Percentiles rank a stretch among this genome's conserved stretches.
phyloP scores from a whole-genome alignment of 1,284 basidiomycete species.

The Tilletia walkeri region DNA sequence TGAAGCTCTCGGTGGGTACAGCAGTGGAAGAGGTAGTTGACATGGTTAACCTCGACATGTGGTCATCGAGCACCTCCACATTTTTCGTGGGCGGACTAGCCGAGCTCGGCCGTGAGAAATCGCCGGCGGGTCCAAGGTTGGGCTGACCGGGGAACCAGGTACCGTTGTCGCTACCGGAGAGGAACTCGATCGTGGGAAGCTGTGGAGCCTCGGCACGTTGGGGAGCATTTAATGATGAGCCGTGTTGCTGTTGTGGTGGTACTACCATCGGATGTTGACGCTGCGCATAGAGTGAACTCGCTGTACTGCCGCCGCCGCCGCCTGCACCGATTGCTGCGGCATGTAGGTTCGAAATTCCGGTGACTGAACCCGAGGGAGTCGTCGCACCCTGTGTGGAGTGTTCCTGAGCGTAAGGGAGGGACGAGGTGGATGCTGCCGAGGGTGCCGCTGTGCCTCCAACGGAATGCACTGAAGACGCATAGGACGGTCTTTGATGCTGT shows the following conservation, averaged over 20 bases:
- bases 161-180: constrained; percentile 17
- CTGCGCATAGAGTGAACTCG: background rate
- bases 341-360: background rate
- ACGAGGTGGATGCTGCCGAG: background rate
- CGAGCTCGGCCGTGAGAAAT: constrained; percentile 5
- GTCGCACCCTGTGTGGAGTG: background rate
- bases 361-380: background rate
- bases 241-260: constrained; percentile 19
- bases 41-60: background rate
- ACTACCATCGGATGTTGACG: background rate
- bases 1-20: constrained; percentile 13
- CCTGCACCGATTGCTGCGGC: background rate
- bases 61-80: constrained; percentile 10
- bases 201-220: constrained; percentile 27
- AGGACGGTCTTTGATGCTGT: background rate
- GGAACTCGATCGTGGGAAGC: constrained; percentile 38
- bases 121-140: constrained; percentile 17
- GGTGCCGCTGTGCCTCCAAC: background rate
- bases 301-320: background rate
- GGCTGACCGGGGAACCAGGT: constrained; percentile 22
- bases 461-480: background rate
- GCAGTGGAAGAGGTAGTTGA: background rate
- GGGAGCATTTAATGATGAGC: constrained; percentile 22
- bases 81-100: constrained; percentile 8
- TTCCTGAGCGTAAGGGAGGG: background rate